Percentiles rank a stretch among this genome's conserved stretches.
Conservation (phyloP, 2,329 filamentous ascomycete species). For the Passalora sequoiae region DNA sequence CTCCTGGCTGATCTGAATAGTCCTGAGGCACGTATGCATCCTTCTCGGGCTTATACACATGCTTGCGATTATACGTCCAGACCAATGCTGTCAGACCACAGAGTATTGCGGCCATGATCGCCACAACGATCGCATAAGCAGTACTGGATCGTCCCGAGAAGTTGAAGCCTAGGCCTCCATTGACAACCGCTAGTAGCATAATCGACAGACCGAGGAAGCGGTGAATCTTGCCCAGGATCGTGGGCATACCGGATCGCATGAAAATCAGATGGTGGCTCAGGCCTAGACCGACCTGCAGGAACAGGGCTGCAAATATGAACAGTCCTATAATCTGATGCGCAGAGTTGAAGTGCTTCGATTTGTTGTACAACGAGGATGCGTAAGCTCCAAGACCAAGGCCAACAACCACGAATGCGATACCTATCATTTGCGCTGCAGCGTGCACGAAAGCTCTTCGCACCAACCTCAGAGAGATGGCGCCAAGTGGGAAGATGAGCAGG, state of each 20-base stretch:
- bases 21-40: slow-evolving; percentile 8
- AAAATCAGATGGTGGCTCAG: slow-evolving; percentile 38
- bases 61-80: slow-evolving; percentile 14
- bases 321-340: slow-evolving; percentile 47
- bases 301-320: slow-evolving; percentile 33
- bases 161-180: slow-evolving; percentile 56
- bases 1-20: slow-evolving; percentile 11
- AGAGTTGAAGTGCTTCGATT: slow-evolving; percentile 41
- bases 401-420: slow-evolving; percentile 35
- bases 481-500: slow-evolving; percentile 35
- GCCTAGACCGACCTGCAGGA: slow-evolving; percentile 38
- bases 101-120: slow-evolving; percentile 20
- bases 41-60: slow-evolving; percentile 22
- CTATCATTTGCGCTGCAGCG: slow-evolving; percentile 37
- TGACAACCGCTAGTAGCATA: slow-evolving; percentile 51
- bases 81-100: slow-evolving; percentile 11
- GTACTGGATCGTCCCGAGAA: slow-evolving; percentile 45
- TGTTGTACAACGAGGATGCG: slow-evolving; percentile 38
- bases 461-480: slow-evolving; percentile 36
- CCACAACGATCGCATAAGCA: slow-evolving; percentile 21
- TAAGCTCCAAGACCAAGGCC: slow-evolving; percentile 41
- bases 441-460: slow-evolving; percentile 40
- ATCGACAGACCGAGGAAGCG: slow-evolving; percentile 54
- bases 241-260: slow-evolving; percentile 32
- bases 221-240: slow-evolving; percentile 48